Evolutionary conservation across 1,139 yeast genomes (phyloP).

Genomic region (Candida sanyaensis): DNA sequence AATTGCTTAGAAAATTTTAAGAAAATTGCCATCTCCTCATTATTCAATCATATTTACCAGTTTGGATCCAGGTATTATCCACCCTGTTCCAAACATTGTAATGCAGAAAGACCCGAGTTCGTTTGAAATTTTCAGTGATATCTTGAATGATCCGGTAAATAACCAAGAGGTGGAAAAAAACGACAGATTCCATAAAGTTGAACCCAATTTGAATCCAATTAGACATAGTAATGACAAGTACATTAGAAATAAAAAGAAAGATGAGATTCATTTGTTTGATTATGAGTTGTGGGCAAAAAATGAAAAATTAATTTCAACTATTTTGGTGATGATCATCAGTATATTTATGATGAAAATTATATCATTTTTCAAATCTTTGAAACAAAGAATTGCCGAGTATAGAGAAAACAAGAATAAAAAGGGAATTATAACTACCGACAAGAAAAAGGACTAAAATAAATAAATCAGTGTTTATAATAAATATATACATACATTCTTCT

Average conservation of each 20-base stretch:
- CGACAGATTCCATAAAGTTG: constrained; percentile 37
- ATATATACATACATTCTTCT: constrained; percentile 3
- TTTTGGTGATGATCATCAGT: constrained; percentile 28
- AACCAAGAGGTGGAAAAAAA: constrained; percentile 58
- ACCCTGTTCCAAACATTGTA: constrained; percentile 33
- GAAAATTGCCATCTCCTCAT: constrained; percentile 71
- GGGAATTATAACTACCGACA: constrained; percentile 6
- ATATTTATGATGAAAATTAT: constrained; percentile 16
- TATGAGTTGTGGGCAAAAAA: constrained; percentile 41
- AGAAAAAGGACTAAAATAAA: constrained; percentile 6
- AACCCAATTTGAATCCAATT: constrained; percentile 32
- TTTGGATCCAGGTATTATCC: constrained; percentile 21
- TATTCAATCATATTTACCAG: constrained; percentile 54
- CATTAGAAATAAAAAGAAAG: constrained; percentile 30
- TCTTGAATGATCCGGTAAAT: constrained; percentile 48
- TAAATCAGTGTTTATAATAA: not conserved
- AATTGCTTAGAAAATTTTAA: constrained; percentile 50
- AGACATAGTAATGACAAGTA: constrained; percentile 37
- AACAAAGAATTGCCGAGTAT: constrained; percentile 7
- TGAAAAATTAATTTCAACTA: constrained; percentile 40
- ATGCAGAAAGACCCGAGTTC: constrained; percentile 30
- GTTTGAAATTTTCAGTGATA: constrained; percentile 47
- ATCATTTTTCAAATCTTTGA: constrained; percentile 7
- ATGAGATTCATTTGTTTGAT: constrained; percentile 41
- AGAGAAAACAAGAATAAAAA: constrained; percentile 3